A percentile compares a stretch with the other conserved stretches of the same genome.
phyloP scores from a whole-genome alignment of 495 filamentous ascomycete species.

The Neurospora sp. region DNA sequence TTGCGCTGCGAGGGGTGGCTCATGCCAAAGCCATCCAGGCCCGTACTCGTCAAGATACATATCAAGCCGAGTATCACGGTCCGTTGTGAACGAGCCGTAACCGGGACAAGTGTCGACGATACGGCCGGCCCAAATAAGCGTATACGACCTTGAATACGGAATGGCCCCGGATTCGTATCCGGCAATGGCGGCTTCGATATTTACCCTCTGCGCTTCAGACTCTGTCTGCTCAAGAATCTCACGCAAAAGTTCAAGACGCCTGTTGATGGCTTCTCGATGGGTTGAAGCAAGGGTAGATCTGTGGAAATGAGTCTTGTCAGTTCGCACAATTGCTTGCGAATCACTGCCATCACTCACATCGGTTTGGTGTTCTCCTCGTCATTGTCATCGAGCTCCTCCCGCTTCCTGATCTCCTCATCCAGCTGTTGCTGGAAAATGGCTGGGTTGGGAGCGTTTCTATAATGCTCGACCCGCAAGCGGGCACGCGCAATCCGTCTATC shows the following conservation, averaged over 20 bases:
- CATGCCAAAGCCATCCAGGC: conserved; percentile 40
- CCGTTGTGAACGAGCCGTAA: conserved; percentile 26
- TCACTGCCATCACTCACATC: conserved; percentile 12
- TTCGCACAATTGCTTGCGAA: not conserved
- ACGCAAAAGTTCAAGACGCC: conserved; percentile 22
- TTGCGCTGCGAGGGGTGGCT: conserved; percentile 28
- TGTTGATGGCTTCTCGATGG: conserved; percentile 16
- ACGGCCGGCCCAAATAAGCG: conserved; percentile 35
- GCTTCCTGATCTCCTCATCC: conserved; percentile 21
- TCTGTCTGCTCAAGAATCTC: conserved; percentile 15
- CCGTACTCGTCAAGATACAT: conserved; percentile 27
- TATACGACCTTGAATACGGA: conserved; percentile 27
- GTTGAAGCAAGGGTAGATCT: conserved; percentile 13
- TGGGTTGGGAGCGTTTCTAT: conserved; percentile 5
- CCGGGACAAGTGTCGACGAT: conserved; percentile 31
- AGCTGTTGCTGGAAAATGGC: conserved; percentile 22
- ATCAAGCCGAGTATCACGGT: conserved; percentile 32
- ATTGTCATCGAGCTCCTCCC: conserved; percentile 25
- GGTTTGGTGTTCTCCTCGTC: conserved; percentile 30
- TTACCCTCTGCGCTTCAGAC: conserved; percentile 30
- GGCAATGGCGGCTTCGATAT: conserved; percentile 34
- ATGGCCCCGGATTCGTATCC: conserved; percentile 34
- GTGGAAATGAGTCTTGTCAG: conserved; percentile 1
- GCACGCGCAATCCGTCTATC: conserved; percentile 29
- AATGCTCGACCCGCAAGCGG: conserved; percentile 20